Conservation (phyloP, 495 filamentous ascomycete genomes). For the Aspergillus wentii region DNA sequence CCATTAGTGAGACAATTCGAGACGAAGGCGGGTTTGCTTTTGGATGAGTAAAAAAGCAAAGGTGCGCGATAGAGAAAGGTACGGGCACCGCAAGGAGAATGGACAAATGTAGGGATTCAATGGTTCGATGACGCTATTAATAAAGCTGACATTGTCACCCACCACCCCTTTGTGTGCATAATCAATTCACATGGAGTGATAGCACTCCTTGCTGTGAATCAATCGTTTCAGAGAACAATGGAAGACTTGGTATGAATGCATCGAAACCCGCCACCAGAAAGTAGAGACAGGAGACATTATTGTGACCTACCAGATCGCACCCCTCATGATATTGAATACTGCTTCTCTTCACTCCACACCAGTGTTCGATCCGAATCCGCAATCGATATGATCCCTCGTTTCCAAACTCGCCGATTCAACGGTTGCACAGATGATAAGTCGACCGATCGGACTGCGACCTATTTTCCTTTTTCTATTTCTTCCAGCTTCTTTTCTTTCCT, state of each 20-base stretch:
- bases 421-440: too few relatives aligned
- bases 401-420: too few relatives aligned
- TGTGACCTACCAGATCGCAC: slow-evolving; percentile 15
- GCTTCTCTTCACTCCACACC: too few relatives aligned
- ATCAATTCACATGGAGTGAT: too few relatives aligned
- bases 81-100: slow-evolving; percentile 3
- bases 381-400: too few relatives aligned
- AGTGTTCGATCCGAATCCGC: too few relatives aligned
- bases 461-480: too few relatives aligned
- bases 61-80: slow-evolving; percentile 1
- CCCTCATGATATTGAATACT: slow-evolving; percentile 14
- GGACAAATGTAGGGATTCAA: slow-evolving; percentile 4
- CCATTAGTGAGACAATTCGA: slow-evolving; percentile 10
- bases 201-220: slow-evolving; percentile 1
- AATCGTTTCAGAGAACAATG: slow-evolving; percentile 13
- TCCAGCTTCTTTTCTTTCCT: too few relatives aligned
- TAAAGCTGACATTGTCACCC: slow-evolving; percentile 6
- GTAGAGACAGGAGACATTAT: slow-evolving; percentile 5
- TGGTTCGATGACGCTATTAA: slow-evolving; percentile 8
- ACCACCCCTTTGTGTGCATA: slow-evolving; percentile 6
- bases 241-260: not conserved
- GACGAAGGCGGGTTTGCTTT: slow-evolving; percentile 1
- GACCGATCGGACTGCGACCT: too few relatives aligned
- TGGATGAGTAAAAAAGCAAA: too few relatives aligned
- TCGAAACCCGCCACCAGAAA: not conserved